Base-by-base conservation (phyloP, 2,329 filamentous ascomycete species). In the Xylariales sp. region DNA sequence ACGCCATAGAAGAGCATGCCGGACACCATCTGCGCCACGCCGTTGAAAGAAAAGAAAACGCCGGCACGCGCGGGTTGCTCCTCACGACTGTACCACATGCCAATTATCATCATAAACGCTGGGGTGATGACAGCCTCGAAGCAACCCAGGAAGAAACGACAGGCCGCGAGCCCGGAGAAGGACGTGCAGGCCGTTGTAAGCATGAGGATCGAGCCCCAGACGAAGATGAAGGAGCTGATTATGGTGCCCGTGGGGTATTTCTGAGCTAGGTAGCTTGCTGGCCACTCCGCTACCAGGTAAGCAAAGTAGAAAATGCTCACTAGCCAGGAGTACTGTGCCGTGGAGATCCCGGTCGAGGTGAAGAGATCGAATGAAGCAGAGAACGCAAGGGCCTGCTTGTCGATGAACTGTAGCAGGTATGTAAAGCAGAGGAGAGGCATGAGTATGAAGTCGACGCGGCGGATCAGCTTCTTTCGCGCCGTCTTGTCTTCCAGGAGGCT, bases 281-380 rank as follows among this genome's bases (percentile, higher is more conserved):
- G 61, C 15, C 62, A 63, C 33, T 49, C 44, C 12, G 42, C 42
- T 6, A 49, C 39, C 25, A 47, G 34, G 33, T 49, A 49, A 5
- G 57, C 72, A n/a, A 78, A 61, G 42, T 76, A 78, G 50, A 77
- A 78, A 5, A 77, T 69, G 16, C 64, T 70, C 2, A 70, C 68
- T n/a, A 76, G 62, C 71, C 73, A 76, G 32, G 63, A 65, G 43
- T 78, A 79, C 36, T 76, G 56, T 1, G 59, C 57, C 12, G 59
- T 52, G 2, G 55, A 64, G 46, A 76, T 74, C 14, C 63, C 56
- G 0, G 72, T 74, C 16, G 65, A 64, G 11, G 57, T 54, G 42
- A 76, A 69, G 0, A 78, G 57, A 33, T 78, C 75, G 42, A 77
- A 78, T 1, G 78, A 70, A 2, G 74, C 72, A 1, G 69, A 65